Conservation (phyloP, 352 stramenopile species). For the Phytophthora sansomeana region DNA sequence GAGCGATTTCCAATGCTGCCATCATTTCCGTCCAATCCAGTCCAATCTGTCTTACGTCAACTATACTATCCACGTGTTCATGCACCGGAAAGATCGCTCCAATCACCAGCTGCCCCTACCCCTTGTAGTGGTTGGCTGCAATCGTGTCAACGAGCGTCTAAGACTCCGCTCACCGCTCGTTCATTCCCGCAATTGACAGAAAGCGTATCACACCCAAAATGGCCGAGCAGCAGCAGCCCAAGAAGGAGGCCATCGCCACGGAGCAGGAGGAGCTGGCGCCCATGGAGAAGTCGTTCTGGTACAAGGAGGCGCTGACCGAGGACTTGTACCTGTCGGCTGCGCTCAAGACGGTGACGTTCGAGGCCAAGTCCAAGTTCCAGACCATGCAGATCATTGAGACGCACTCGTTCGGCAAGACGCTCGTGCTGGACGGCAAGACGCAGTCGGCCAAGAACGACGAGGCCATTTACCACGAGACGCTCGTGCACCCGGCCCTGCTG, state of each 20-base stretch:
- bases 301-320: constrained; percentile 91
- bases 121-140: constrained; percentile 24
- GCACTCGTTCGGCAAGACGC: constrained; percentile 92
- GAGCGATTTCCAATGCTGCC: background rate
- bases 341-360: constrained; percentile 90
- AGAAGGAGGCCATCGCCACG: constrained; percentile 54
- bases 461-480: constrained; percentile 95
- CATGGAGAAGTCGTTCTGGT: constrained; percentile 79
- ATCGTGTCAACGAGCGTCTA: constrained; percentile 9
- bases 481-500: constrained; percentile 95
- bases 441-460: constrained; percentile 95
- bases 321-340: constrained; percentile 90
- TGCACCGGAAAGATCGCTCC: constrained; percentile 6
- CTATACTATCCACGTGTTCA: background rate
- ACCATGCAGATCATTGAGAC: constrained; percentile 95
- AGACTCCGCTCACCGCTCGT: constrained; percentile 9
- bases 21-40: constrained; percentile 9
- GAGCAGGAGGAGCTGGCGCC: constrained; percentile 51
- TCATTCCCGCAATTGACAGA: constrained; percentile 5
- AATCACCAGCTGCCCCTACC: background rate
- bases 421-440: constrained; percentile 97
- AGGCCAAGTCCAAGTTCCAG: constrained; percentile 92
- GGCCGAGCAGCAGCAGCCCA: constrained; percentile 34
- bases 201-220: no score
- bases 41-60: constrained; percentile 3